phyloP scores from a whole-genome alignment of 2,329 filamentous ascomycete species.

The Botryotinia convoluta region DNA sequence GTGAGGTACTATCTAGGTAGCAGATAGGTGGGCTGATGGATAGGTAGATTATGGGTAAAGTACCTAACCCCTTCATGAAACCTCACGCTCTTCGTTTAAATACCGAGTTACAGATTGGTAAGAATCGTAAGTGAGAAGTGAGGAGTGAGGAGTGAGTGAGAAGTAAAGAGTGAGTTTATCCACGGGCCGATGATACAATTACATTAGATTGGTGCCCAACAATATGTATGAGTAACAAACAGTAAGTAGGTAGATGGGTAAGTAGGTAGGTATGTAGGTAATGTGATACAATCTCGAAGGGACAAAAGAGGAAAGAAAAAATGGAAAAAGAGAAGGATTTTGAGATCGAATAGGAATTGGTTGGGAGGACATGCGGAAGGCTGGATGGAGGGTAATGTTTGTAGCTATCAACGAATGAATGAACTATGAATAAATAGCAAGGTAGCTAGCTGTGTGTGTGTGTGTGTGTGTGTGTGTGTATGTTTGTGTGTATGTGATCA shows the following conservation, averaged over 20 bases:
- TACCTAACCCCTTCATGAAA: not conserved
- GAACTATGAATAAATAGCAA: too few species aligned
- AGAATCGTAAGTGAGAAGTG: not conserved
- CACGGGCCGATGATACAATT: not conserved
- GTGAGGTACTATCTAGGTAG: too few species aligned
- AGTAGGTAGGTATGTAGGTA: not conserved
- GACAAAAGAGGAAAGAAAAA: too few species aligned
- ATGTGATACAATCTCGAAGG: not conserved
- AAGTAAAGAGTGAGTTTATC: not conserved
- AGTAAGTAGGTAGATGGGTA: not conserved
- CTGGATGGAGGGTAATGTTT: not conserved
- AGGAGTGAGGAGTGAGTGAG: not conserved
- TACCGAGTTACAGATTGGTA: not conserved
- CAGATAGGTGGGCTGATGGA: not conserved
- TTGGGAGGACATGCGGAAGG: not conserved
- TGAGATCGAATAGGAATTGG: too few species aligned
- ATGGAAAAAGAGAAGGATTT: not conserved
- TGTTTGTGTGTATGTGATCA: too few species aligned
- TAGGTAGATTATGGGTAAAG: not conserved
- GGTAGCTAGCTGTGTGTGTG: too few species aligned
- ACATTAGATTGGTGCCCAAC: not conserved
- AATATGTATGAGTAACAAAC: not conserved
- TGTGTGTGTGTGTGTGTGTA: too few species aligned
- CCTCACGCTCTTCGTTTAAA: not conserved
- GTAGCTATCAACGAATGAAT: too few species aligned